Percentiles rank a stretch among this genome's conserved stretches.
Evolutionary conservation across 345 rosid genomes (phyloP).

Genomic region (Melaleuca alternifolia): DNA sequence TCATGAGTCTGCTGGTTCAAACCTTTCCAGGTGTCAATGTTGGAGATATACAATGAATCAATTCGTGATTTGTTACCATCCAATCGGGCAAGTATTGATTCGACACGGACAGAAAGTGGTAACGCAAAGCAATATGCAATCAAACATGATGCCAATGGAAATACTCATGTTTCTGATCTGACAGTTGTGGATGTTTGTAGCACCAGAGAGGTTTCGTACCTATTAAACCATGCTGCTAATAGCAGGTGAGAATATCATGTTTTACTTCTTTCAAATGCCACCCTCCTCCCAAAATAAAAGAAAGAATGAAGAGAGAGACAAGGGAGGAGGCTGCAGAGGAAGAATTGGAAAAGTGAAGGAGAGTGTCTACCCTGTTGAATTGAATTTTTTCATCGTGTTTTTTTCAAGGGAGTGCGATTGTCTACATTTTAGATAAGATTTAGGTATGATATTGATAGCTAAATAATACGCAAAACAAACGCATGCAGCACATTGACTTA

Average conservation of each 20-base stretch:
- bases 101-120: slow-evolving; percentile 40
- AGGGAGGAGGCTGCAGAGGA: not conserved
- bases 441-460: not conserved
- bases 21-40: slow-evolving; percentile 73
- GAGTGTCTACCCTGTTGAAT: not conserved
- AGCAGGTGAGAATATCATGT: slow-evolving; percentile 42
- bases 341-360: not conserved
- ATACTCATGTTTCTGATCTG: slow-evolving; percentile 70
- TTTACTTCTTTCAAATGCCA: not conserved
- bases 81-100: slow-evolving; percentile 29
- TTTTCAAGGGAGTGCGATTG: not conserved
- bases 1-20: not conserved
- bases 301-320: not conserved
- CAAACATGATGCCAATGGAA: slow-evolving; percentile 76
- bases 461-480: not conserved
- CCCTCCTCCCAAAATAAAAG: not conserved
- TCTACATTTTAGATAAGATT: not conserved
- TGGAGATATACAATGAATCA: slow-evolving; percentile 94
- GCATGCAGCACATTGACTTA: not conserved
- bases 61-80: slow-evolving; percentile 76
- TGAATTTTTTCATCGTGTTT: not conserved
- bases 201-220: slow-evolving; percentile 56
- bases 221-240: slow-evolving; percentile 71
- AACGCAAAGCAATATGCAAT: slow-evolving; percentile 47
- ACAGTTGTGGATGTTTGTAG: slow-evolving; percentile 67